These are phyloP conservation scores for Pythium grandisporangium DNA, from an alignment of 352 stramenopile species.

Conservation along the genomic window DNA sequence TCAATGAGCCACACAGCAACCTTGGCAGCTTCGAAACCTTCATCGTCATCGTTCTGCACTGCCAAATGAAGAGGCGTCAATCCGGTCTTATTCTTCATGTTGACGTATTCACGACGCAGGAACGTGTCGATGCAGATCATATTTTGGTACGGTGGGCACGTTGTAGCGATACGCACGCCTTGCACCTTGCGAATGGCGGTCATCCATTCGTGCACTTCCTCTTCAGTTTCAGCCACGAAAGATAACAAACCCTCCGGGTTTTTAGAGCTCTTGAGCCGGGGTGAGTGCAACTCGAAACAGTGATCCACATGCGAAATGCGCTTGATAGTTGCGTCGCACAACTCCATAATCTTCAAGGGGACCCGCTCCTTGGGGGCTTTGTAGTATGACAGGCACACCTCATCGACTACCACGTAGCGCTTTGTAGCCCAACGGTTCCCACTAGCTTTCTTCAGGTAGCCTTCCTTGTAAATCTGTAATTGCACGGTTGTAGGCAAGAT, in stretches of 20 bases:
- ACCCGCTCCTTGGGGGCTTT: constrained; percentile 80
- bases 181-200: constrained; percentile 76
- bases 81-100: constrained; percentile 81
- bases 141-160: constrained; percentile 65
- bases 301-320: constrained; percentile 75
- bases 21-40: constrained; percentile 85
- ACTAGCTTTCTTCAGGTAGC: constrained; percentile 76
- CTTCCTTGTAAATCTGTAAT: constrained; percentile 74
- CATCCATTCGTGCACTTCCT: constrained; percentile 86
- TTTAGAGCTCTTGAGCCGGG: constrained; percentile 75
- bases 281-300: constrained; percentile 82
- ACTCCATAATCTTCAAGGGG: constrained; percentile 76
- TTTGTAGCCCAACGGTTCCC: constrained; percentile 78
- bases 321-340: constrained; percentile 75
- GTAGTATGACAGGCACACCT: constrained; percentile 80
- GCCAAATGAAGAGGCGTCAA: constrained; percentile 74
- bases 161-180: constrained; percentile 66
- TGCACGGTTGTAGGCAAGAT: constrained; percentile 63
- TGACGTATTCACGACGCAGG: constrained; percentile 75
- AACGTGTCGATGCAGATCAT: constrained; percentile 87
- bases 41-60: constrained; percentile 84
- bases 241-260: constrained; percentile 75
- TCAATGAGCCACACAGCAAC: constrained; percentile 84
- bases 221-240: constrained; percentile 77
- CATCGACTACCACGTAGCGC: constrained; percentile 83